These are phyloP conservation scores for Pseudocercospora eumusae DNA, from an alignment of 2,329 filamentous ascomycete species.

Conservation along the genomic window DNA sequence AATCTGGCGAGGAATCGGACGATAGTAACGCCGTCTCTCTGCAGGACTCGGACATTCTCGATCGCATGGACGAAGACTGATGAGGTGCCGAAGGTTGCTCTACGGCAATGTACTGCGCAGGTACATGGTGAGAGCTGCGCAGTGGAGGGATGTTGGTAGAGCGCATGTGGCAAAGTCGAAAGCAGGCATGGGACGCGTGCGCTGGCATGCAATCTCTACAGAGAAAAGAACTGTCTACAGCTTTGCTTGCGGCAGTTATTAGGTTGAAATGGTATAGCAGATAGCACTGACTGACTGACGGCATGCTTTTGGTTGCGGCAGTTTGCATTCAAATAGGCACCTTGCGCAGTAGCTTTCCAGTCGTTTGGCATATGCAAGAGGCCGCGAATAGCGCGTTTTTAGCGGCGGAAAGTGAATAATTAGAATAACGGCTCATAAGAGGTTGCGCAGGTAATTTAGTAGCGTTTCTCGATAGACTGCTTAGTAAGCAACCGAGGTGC, in stretches of 20 bases:
- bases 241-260: neutral
- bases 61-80: slow-evolving; percentile 31
- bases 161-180: neutral
- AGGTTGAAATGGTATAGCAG: neutral
- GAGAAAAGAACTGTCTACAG: no score
- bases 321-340: neutral
- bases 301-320: neutral
- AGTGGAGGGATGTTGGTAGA: neutral
- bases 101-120: neutral
- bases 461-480: no score
- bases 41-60: slow-evolving; percentile 35
- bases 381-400: no score
- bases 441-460: no score
- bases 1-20: slow-evolving; percentile 24
- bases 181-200: neutral
- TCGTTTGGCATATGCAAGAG: no score
- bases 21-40: slow-evolving; percentile 31
- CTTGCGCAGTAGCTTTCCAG: no score
- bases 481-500: no score
- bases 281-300: no score
- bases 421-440: no score
- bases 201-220: neutral
- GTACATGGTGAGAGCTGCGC: neutral
- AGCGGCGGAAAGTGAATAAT: no score
- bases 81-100: no score